Evolutionary conservation across 257 asterid genomes (phyloP), one percentile per base, ranked within the genome.

Genomic region (Nicotiana tabacum): DNA sequence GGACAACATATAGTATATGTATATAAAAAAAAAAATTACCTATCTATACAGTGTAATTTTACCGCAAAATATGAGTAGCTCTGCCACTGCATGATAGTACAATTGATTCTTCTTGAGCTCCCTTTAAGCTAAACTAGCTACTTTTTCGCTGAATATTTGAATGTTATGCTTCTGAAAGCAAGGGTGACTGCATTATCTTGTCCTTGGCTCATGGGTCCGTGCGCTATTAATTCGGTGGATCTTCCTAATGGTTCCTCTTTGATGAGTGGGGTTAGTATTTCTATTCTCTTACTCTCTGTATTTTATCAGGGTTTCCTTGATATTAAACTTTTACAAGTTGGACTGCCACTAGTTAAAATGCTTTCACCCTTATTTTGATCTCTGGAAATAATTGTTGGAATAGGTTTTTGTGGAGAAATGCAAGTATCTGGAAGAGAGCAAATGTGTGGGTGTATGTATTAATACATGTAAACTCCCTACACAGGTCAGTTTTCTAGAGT

Each of bases 401-500:
- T 79, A 94, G 97, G 97, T 94, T 27, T 90, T 86, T 37, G 97
- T 95, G 29, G 98, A 95, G 86, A 93, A 90, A 85, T 95, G 98
- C 92, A 94, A 93, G 90, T 94, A 94, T 85, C 90, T 94, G 87
- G 97, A 93, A 86, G 96, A 92, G 88, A 94, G 98, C 93, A 94
- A 93, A 88, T 94, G 98, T 65, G 95, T 91, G 39, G 97, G 98
- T 74, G 90, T 92, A 57, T 93, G 98, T 77, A 86, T 92, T 69
- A 93, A 93, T 83, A 94, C 98, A 30, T 94, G 98, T 80, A 93
- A 95, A 88, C 97, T 93, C 70, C 98, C 98, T 24, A 95, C 98
- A 32, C 98, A 93, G 97, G 98, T 92, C 78, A 17, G 89, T 83
- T 74, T 74, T 48, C 79, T 46, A 48, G 24, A 24, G 51, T 53